These are phyloP conservation scores for Wickerhamiella azymoides DNA, from an alignment of 805 yeast genomes.

Conservation along the genomic window DNA sequence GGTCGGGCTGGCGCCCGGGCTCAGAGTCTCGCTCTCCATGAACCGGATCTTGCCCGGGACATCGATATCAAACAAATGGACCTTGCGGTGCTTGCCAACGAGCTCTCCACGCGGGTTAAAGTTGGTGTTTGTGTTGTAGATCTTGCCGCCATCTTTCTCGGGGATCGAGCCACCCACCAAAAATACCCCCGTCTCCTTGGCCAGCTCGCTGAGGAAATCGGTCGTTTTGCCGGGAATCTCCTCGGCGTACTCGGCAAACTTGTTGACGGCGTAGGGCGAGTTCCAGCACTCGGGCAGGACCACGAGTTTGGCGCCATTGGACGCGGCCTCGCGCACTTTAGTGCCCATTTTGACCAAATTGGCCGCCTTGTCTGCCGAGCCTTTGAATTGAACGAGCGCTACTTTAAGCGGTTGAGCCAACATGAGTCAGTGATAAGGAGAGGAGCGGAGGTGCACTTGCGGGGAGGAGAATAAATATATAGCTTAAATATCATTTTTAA, in stretches of 20 bases:
- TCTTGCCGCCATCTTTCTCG: conserved; percentile 45
- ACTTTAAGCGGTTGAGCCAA: conserved; percentile 50
- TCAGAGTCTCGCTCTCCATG: conserved; percentile 61
- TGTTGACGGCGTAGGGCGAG: conserved; percentile 80
- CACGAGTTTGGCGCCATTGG: conserved; percentile 51
- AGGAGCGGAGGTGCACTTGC: too few relatives aligned
- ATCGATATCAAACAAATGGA: conserved; percentile 82
- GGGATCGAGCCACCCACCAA: conserved; percentile 91
- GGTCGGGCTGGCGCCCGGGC: conserved; percentile 74
- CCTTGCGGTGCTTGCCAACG: conserved; percentile 81
- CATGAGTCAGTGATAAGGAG: not conserved
- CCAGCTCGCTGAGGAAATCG: conserved; percentile 44
- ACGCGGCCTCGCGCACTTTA: conserved; percentile 54
- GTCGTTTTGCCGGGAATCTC: conserved; percentile 54
- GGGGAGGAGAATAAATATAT: too few relatives aligned
- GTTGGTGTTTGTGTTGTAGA: conserved; percentile 62
- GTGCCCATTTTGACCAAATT: conserved; percentile 57
- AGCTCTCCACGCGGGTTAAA: conserved; percentile 60
- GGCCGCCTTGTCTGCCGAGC: conserved; percentile 67
- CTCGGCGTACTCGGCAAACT: conserved; percentile 82
- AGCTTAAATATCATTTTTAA: too few relatives aligned
- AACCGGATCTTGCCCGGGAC: conserved; percentile 85
- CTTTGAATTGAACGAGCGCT: conserved; percentile 72
- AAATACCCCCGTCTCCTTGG: conserved; percentile 47
- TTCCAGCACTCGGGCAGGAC: conserved; percentile 94